Base-by-base conservation (phyloP, 2,329 filamentous ascomycete species). In the Ophiostoma novo-ulmi region DNA sequence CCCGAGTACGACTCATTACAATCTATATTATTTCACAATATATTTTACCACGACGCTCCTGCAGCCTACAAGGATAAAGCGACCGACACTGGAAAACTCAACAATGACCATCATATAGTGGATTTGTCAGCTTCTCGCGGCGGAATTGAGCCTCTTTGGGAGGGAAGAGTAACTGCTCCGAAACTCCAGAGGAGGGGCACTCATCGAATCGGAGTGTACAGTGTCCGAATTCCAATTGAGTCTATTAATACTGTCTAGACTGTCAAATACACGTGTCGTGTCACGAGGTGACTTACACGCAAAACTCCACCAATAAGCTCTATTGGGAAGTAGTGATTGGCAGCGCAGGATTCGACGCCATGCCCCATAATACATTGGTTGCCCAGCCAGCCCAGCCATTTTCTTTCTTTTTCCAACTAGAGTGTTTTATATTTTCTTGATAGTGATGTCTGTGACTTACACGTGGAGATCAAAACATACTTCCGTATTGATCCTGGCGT, bases 381-480 rank as follows among this genome's bases (percentile, higher is more conserved):
- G 67, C 68, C 71, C 71, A 71, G 71, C 68, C 71, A 69, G 64
- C 68, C 68, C 63, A 69, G 48, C 67, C 67, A 71, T 39, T 65
- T 65, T 22, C 8, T 65, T 65, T 39, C 14, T 31, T 31, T 65
- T 65, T 7, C 8, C 22, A 13, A 14, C 22, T n/a, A 17, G 7
- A 14, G 6, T 38, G 36, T 39, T 39, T 39, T 17, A 22, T 13
- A 10, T 65, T 26, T 65, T 39, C 36, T 41, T 65, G 31, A 64
- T 39, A 6, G n/a, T 26, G 20, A 13, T 13, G 3, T 39, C 11
- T 22, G 8, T 14, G 20, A 10, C 63, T 3, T 39, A n/a, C 36
- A 22, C 35, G 35, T 70, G 71, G 68, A 36, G 71, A 70, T 55
- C 65, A 70, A 71, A 71, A 70, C 68, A 70, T 58, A 66, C 55